Evolutionary conservation across 2,329 filamentous ascomycete genomes (phyloP).

Genomic region (Beauveria australis): DNA sequence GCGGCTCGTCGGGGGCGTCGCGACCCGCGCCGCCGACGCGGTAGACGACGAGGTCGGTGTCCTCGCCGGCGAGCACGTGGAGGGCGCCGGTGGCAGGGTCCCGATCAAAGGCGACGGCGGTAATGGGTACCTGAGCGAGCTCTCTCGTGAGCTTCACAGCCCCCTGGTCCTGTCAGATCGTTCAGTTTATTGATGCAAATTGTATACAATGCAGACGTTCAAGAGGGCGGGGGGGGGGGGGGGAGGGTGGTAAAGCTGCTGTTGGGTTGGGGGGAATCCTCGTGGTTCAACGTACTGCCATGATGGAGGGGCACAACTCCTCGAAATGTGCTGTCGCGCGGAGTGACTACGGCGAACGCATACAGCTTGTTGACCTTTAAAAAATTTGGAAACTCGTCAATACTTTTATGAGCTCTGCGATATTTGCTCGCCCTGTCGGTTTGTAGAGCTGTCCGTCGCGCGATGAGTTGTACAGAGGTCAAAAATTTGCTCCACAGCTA

Average conservation of each 20-base stretch:
- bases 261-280: neutral
- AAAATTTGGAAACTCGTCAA: neutral
- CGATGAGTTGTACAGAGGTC: neutral
- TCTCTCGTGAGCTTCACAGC: constrained; percentile 21
- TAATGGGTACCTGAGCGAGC: constrained; percentile 46
- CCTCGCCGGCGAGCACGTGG: constrained; percentile 49
- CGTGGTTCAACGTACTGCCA: neutral
- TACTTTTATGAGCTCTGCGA: neutral
- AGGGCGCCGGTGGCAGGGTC: constrained; percentile 10
- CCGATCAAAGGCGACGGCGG: constrained; percentile 47
- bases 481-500: constrained; percentile 9
- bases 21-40: constrained; percentile 23
- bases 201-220: neutral
- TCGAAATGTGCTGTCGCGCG: neutral
- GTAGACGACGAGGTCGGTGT: constrained; percentile 49
- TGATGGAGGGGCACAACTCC: constrained; percentile 6
- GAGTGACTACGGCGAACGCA: neutral
- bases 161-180: neutral
- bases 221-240: neutral
- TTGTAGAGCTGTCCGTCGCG: neutral
- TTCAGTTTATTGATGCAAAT: neutral
- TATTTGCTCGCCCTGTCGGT: neutral
- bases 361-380: neutral
- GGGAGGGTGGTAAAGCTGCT: no score
- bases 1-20: constrained; percentile 16